Percentiles rank a stretch among this genome's conserved stretches.
These are phyloP conservation scores for Candida takata DNA, from an alignment of 805 yeast species.

Conservation along the genomic window DNA sequence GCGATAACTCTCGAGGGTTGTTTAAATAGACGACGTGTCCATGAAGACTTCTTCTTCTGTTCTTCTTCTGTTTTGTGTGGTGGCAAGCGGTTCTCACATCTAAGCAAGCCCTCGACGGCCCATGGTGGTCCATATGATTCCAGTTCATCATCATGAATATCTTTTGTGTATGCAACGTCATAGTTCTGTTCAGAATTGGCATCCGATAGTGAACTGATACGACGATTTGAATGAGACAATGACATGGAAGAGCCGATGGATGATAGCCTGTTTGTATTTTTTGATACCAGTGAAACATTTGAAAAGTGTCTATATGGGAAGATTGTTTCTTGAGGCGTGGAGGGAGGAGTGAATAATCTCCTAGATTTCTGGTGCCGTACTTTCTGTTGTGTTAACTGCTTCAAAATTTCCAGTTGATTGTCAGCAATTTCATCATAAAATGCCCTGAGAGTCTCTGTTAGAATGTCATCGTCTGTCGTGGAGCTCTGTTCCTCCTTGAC, in stretches of 20 bases:
- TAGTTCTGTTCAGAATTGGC: constrained; percentile 20
- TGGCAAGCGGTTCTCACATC: constrained; percentile 19
- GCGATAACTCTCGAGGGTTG: constrained; percentile 8
- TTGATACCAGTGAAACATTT: constrained; percentile 18
- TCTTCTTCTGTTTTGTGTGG: background rate
- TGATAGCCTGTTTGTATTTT: constrained; percentile 18
- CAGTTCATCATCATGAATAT: constrained; percentile 49
- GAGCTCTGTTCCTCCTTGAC: constrained; percentile 22
- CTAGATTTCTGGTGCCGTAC: constrained; percentile 5
- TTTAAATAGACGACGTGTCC: constrained; percentile 17
- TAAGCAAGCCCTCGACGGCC: constrained; percentile 65
- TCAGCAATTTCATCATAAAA: constrained; percentile 32
- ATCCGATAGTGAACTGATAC: constrained; percentile 8
- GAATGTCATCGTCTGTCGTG: background rate
- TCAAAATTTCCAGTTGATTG: constrained; percentile 13
- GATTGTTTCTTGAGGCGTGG: too few species aligned
- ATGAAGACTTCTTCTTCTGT: constrained; percentile 3
- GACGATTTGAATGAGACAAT: constrained; percentile 2
- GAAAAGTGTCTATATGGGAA: constrained; percentile 4
- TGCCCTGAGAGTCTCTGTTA: constrained; percentile 20
- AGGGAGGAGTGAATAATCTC: constrained; percentile 10
- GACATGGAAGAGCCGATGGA: constrained; percentile 20
- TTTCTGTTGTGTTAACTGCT: constrained; percentile 3
- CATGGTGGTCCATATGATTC: constrained; percentile 73
- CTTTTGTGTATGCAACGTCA: constrained; percentile 26